Evolutionary conservation across 192 early-diverging fungal genomes (phyloP).

Genomic region (Coemansia sp.): DNA sequence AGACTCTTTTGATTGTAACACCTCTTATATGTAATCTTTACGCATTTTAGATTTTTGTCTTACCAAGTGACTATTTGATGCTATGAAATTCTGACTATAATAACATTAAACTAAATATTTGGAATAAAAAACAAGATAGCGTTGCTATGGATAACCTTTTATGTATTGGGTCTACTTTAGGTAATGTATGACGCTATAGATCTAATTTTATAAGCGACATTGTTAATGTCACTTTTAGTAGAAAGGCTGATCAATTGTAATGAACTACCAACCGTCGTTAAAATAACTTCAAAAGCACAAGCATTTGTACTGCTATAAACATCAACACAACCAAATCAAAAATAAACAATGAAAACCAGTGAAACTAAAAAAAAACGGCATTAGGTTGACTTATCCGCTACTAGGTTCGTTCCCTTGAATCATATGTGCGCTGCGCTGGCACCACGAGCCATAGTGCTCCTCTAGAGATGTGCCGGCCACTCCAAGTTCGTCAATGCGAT

Average conservation of each 20-base stretch:
- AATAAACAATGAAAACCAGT: neutral
- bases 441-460: slow-evolving; percentile 52
- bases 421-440: slow-evolving; percentile 35
- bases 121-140: neutral
- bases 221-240: too few species aligned
- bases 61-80: too few species aligned
- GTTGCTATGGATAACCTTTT: neutral
- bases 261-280: too few species aligned
- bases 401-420: slow-evolving; percentile 9
- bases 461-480: slow-evolving; percentile 23
- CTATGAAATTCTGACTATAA: too few species aligned
- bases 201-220: too few species aligned
- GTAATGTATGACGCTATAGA: too few species aligned
- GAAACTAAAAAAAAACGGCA: neutral
- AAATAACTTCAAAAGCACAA: too few species aligned
- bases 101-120: too few species aligned
- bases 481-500: neutral
- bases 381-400: neutral
- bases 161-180: too few species aligned
- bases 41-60: neutral
- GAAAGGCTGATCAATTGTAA: too few species aligned
- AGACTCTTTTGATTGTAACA: neutral
- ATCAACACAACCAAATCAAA: too few species aligned
- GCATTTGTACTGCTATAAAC: too few species aligned
- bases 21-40: neutral